phyloP scores from a whole-genome alignment of 2,329 filamentous ascomycete species.

The Amauroascus verrucosus region DNA sequence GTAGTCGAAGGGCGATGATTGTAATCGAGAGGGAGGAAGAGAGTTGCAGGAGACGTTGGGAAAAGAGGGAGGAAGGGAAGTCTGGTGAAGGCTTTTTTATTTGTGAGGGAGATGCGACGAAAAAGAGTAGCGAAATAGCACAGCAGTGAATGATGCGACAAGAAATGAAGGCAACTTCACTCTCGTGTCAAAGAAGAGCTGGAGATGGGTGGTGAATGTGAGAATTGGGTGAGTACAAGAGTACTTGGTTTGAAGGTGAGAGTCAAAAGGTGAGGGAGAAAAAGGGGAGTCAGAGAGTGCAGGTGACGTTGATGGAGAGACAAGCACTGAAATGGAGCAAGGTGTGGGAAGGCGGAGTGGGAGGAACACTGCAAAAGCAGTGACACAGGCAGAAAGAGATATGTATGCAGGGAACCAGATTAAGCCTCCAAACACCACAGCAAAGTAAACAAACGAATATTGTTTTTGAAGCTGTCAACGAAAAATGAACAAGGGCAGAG shows the following conservation, averaged over 20 bases:
- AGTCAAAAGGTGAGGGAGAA: conserved; percentile 1
- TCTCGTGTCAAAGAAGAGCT: neutral
- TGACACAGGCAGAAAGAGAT: conserved; percentile 10
- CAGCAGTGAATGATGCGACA: conserved; percentile 9
- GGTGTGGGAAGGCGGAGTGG: conserved; percentile 13
- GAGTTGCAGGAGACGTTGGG: conserved; percentile 14
- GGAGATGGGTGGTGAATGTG: neutral
- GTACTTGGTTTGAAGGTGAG: conserved; percentile 1
- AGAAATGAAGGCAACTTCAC: conserved; percentile 5
- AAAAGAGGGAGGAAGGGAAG: conserved; percentile 19
- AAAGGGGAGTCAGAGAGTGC: conserved; percentile 3
- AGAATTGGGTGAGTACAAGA: conserved; percentile 2
- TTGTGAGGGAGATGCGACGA: conserved; percentile 15
- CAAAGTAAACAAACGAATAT: neutral
- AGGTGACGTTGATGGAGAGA: conserved; percentile 13
- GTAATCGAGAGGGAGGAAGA: conserved; percentile 11
- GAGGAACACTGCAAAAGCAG: conserved; percentile 12
- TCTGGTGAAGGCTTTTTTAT: conserved; percentile 13
- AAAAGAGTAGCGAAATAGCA: conserved; percentile 4
- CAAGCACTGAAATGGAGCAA: conserved; percentile 18
- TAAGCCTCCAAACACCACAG: conserved; percentile 9
- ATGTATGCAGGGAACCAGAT: conserved; percentile 11
- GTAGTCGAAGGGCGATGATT: neutral
- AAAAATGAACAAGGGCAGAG: neutral
- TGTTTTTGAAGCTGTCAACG: neutral